phyloP scores from a whole-genome alignment of 2,329 filamentous ascomycete species.

The Penicillium sp. region DNA sequence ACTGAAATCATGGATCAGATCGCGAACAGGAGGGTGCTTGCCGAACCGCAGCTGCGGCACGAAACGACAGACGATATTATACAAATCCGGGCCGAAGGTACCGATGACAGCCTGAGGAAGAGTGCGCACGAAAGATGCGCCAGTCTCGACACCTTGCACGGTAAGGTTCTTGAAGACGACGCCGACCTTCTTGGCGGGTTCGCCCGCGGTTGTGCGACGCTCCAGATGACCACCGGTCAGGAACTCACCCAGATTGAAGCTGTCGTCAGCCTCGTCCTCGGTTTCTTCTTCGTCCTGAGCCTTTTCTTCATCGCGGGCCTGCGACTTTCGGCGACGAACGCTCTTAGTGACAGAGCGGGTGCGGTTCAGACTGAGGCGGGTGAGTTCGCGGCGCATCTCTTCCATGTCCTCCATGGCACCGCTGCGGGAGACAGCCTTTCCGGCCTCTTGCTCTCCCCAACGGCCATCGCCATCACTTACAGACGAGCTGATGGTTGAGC shows the following conservation, averaged over 20 bases:
- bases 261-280: slow-evolving; percentile 33
- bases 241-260: slow-evolving; percentile 69
- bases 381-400: slow-evolving; percentile 57
- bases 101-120: slow-evolving; percentile 72
- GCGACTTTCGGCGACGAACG: slow-evolving; percentile 29
- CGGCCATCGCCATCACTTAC: slow-evolving; percentile 47
- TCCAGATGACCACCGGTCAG: slow-evolving; percentile 74
- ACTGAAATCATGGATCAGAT: slow-evolving; percentile 65
- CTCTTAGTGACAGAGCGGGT: slow-evolving; percentile 34
- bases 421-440: slow-evolving; percentile 53
- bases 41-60: slow-evolving; percentile 53
- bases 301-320: slow-evolving; percentile 45
- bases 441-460: slow-evolving; percentile 63
- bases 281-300: slow-evolving; percentile 39
- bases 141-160: slow-evolving; percentile 68
- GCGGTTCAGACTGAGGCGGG: slow-evolving; percentile 50
- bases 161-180: slow-evolving; percentile 75
- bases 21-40: slow-evolving; percentile 51
- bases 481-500: slow-evolving; percentile 19
- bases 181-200: slow-evolving; percentile 73
- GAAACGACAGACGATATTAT: slow-evolving; percentile 59
- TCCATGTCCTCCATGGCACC: slow-evolving; percentile 62
- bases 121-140: slow-evolving; percentile 68
- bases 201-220: slow-evolving; percentile 63
- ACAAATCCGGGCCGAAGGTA: slow-evolving; percentile 79